phyloP scores from a whole-genome alignment of 768 basidiomycete species.

The Mrakia gelida region DNA sequence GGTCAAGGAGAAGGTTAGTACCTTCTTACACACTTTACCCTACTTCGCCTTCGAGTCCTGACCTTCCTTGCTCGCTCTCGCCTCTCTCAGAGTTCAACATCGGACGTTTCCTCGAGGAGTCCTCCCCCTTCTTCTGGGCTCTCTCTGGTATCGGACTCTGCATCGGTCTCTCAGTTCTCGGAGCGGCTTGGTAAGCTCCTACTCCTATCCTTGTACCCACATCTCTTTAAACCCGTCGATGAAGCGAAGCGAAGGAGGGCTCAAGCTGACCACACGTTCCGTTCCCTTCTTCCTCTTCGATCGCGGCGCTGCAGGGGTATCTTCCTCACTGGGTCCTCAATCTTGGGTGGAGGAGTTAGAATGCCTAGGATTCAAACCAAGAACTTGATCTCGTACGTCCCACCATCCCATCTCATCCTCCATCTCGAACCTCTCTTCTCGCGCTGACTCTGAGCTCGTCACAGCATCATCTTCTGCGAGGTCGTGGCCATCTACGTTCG shows the following conservation, averaged over 20 bases:
- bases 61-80: background rate
- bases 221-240: too few species aligned
- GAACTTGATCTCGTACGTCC: conserved; percentile 83
- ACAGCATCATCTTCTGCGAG: conserved; percentile 97
- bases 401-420: background rate
- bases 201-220: background rate
- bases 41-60: background rate
- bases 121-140: conserved; percentile 90
- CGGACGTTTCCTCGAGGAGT: conserved; percentile 87
- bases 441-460: background rate
- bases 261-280: background rate
- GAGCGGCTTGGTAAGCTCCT: conserved; percentile 85
- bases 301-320: conserved; percentile 71
- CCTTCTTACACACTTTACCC: background rate
- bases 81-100: conserved; percentile 71
- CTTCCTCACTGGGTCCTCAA: conserved; percentile 92
- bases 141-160: conserved; percentile 85
- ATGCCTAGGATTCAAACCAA: conserved; percentile 92
- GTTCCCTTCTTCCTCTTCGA: background rate
- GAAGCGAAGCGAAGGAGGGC: background rate
- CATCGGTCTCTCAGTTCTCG: conserved; percentile 86
- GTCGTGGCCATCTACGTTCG: conserved; percentile 92
- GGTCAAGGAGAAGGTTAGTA: conserved; percentile 33
- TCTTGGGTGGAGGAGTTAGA: conserved; percentile 90
- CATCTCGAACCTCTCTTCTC: background rate